These are phyloP conservation scores for Crithidia expoeki DNA, from an alignment of 208 protist species.

Conservation along the genomic window DNA sequence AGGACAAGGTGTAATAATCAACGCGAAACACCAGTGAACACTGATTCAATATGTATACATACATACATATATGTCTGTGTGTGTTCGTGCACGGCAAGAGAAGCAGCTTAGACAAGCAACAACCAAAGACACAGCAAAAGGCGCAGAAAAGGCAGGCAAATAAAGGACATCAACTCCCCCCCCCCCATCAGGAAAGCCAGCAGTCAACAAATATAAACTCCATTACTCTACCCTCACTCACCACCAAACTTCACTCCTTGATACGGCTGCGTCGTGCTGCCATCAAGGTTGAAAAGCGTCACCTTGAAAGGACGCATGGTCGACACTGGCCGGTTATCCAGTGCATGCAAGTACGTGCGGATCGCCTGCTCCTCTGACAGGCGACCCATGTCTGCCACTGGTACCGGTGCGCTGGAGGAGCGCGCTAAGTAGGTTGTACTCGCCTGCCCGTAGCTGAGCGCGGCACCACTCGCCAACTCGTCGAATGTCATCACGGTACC, in stretches of 20 bases:
- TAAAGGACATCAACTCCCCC: background rate
- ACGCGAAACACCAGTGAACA: too few relatives aligned
- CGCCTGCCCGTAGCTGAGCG: conserved; percentile 34
- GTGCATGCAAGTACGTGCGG: conserved; percentile 65
- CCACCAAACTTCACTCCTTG: conserved; percentile 91
- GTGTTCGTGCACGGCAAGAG: background rate
- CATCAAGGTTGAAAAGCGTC: conserved; percentile 91
- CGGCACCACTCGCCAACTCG: conserved; percentile 59
- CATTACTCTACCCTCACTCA: conserved; percentile 12
- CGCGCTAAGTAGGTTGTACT: conserved; percentile 32
- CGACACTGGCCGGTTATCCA: conserved; percentile 58
- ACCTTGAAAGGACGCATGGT: conserved; percentile 74
- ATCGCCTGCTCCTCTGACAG: conserved; percentile 81
- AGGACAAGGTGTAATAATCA: too few relatives aligned
- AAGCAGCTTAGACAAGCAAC: conserved; percentile 1
- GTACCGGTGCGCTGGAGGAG: conserved; percentile 43
- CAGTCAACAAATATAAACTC: background rate
- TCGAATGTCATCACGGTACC: conserved; percentile 91
- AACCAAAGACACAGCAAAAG: background rate
- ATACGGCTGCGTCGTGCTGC: conserved; percentile 71
- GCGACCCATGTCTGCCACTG: conserved; percentile 63
- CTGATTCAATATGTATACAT: too few relatives aligned
- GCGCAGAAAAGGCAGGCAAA: too few relatives aligned
- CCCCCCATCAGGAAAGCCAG: too few relatives aligned
- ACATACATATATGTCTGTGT: too few relatives aligned